These are phyloP conservation scores for Alternaria triticimaculans DNA, from an alignment of 2,329 filamentous ascomycete species.

Conservation along the genomic window DNA sequence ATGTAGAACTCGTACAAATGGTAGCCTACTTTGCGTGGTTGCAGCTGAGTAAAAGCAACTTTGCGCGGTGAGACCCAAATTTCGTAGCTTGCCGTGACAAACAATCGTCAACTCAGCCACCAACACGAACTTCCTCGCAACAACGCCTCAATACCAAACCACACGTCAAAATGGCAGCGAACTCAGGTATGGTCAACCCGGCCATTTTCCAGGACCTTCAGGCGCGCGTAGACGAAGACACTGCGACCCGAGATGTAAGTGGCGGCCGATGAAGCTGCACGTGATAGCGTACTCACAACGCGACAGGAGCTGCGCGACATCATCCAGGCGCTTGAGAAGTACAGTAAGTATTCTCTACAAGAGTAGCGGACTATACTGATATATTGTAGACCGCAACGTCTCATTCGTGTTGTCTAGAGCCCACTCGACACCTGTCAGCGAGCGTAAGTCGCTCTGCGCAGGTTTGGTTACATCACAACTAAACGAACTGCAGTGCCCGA, in stretches of 20 bases:
- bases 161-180: conserved; percentile 32
- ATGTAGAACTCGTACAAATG: too few species aligned
- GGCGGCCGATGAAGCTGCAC: conserved; percentile 19
- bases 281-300: conserved; percentile 39
- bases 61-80: neutral
- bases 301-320: conserved; percentile 75
- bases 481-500: conserved; percentile 62
- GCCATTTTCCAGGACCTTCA: conserved; percentile 88
- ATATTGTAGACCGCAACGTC: conserved; percentile 67
- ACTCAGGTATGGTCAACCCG: conserved; percentile 71
- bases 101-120: neutral
- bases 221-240: conserved; percentile 87
- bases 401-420: conserved; percentile 86
- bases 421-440: conserved; percentile 78
- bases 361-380: too few species aligned
- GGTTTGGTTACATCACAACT: conserved; percentile 5
- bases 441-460: conserved; percentile 56
- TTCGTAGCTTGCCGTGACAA: neutral
- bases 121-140: neutral
- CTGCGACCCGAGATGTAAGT: conserved; percentile 74
- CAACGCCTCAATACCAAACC: neutral
- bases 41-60: neutral
- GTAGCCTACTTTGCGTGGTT: neutral
- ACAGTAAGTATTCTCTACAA: conserved; percentile 54
- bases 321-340: conserved; percentile 80